Base-by-base conservation (phyloP, 345 rosid genomes). In the Ricinus communis region DNA sequence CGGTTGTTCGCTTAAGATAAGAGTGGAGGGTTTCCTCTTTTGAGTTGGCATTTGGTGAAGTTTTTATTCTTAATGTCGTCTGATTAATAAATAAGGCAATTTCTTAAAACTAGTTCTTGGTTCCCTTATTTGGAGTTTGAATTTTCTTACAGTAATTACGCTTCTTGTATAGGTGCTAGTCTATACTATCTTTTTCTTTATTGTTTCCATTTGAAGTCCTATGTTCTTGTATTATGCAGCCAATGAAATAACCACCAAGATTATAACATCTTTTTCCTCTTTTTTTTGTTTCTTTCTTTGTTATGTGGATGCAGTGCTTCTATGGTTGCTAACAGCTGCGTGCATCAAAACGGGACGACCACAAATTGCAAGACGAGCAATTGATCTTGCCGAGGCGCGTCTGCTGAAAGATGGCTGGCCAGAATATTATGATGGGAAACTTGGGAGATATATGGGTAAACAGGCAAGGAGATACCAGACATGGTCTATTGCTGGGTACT, bases 281-380 rank as follows among this genome's bases (percentile, higher is more conserved):
- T n/a, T n/a, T n/a, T n/a, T n/a, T n/a, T n/a, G n/a, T n/a, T n/a
- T n/a, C n/a, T n/a, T n/a, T 21, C 30, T 46, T 25, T 16, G 1
- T 22, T 18, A 31, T 59, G 19, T 51, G 45, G 53, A 40, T 68
- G 55, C 70, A 75, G 79, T 79, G 65, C 82, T 79, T 27, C 8
- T 79, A 52, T 79, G 82, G 82, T 21, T 79, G 72, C 79, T 79
- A 18, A 79, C 76, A 28, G 82, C 82, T 30, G 82, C 82, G 1
- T 74, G 82, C 76, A 79, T 79, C 52, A 79, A 75, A 27, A 75
- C 78, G 19, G 78, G 78, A 69, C 69, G 78, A 28, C 78, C 78
- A 4, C 78, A 75, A 71, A 79, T 79, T 16, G 82, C 82, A 46
- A 79, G 76, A 54, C 65, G 60, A 46, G 82, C 82, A 6, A 79